Conservation (phyloP, 2,329 filamentous ascomycete species). For the Beauveria caledonica region DNA sequence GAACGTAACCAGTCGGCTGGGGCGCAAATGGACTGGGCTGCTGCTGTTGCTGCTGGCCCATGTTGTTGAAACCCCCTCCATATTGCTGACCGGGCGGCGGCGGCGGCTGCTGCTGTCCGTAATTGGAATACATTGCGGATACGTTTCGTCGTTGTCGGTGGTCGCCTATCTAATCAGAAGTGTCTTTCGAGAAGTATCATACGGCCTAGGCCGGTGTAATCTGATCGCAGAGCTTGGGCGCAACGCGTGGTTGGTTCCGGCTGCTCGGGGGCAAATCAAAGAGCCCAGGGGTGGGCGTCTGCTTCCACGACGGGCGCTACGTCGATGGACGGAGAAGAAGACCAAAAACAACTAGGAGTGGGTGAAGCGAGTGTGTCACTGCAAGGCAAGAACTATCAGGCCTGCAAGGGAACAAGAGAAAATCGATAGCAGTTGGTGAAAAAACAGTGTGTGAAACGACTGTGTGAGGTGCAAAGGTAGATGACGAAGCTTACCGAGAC, state of each 20-base stretch:
- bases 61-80: constrained; percentile 39
- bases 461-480: not conserved
- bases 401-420: not conserved
- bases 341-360: not conserved
- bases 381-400: not conserved
- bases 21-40: constrained; percentile 48
- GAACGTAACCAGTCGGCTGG: constrained; percentile 53
- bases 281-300: not conserved
- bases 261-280: not conserved
- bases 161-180: not conserved
- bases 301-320: not conserved
- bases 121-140: constrained; percentile 74
- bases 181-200: not conserved
- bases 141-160: not conserved
- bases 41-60: constrained; percentile 36
- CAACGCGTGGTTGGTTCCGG: not conserved
- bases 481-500: constrained; percentile 12
- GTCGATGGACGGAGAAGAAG: not conserved
- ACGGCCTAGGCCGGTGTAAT: not conserved
- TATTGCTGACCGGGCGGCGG: constrained; percentile 50
- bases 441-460: not conserved
- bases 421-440: not conserved
- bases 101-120: constrained; percentile 62
- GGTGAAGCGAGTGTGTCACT: not conserved
- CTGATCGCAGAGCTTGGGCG: not conserved